A percentile compares a stretch with the other conserved stretches of the same genome.
These are phyloP conservation scores for Puya raimondii DNA, from an alignment of 176 grass and related monocot species.

Conservation along the genomic window DNA sequence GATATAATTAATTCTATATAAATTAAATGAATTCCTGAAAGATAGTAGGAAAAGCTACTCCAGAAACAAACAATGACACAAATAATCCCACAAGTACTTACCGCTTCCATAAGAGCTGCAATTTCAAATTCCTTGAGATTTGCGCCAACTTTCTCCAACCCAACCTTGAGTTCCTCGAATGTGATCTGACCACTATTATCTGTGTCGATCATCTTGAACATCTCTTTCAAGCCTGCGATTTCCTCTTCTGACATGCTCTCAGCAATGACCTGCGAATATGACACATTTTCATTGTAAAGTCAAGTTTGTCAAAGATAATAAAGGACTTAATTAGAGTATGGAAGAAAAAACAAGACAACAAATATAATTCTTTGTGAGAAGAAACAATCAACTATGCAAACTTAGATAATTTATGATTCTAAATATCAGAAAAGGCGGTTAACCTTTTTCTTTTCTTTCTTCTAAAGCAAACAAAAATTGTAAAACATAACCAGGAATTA, in stretches of 20 bases:
- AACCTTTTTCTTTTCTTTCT: no score
- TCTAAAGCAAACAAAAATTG: no score
- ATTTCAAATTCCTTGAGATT: constrained; percentile 70
- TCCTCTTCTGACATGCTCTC: constrained; percentile 71
- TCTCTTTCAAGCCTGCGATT: constrained; percentile 71
- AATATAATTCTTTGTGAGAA: neutral
- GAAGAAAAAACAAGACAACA: neutral
- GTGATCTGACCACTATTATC: constrained; percentile 77
- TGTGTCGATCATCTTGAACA: constrained; percentile 75
- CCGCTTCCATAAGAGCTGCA: constrained; percentile 61
- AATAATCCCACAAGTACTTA: constrained; percentile 24
- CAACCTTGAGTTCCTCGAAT: constrained; percentile 57
- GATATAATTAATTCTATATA: no score
- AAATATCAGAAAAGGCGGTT: no score
- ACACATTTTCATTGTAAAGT: neutral
- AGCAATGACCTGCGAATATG: constrained; percentile 53
- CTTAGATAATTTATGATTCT: no score
- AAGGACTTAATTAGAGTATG: neutral
- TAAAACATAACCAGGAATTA: no score
- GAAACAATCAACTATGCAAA: no score
- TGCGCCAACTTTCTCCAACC: constrained; percentile 56
- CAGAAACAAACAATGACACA: neutral
- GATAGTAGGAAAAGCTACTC: neutral
- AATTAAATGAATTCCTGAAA: no score
- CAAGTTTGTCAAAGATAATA: neutral